Evolutionary conservation across 2,329 filamentous ascomycete species (phyloP).

Genomic region (Penicillium sp.): DNA sequence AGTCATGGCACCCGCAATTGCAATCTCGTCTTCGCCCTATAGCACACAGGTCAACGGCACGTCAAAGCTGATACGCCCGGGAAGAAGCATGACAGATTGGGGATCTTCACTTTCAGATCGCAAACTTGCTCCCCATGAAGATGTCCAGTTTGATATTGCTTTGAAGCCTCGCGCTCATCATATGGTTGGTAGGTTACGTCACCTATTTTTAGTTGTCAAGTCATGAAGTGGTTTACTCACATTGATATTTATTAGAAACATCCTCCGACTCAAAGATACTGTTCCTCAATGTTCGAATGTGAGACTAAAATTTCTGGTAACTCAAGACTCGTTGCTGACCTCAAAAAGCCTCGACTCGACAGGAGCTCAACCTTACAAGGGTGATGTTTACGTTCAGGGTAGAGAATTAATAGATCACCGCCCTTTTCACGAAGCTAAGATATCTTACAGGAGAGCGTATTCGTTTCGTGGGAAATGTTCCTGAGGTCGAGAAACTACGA

Average conservation of each 20-base stretch:
- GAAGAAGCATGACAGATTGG: not conserved
- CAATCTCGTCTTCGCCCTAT: not conserved
- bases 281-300: not conserved
- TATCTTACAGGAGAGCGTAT: constrained; percentile 25
- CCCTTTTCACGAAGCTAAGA: not conserved
- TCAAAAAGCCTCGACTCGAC: constrained; percentile 37
- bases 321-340: not conserved
- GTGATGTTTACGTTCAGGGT: constrained; percentile 41
- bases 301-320: not conserved
- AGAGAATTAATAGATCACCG: too few relatives aligned
- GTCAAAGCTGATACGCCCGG: not conserved
- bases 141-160: not conserved
- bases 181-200: not conserved
- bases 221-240: too few relatives aligned
- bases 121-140: not conserved
- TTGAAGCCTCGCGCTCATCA: not conserved
- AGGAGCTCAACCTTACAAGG: constrained; percentile 34
- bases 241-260: not conserved
- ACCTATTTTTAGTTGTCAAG: too few relatives aligned
- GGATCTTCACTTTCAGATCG: not conserved
- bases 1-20: too few relatives aligned
- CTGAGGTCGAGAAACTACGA: constrained; percentile 20
- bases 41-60: not conserved
- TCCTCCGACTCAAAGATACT: not conserved
- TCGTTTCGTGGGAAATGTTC: constrained; percentile 33